These are phyloP conservation scores for Neonectria sp. DNA, from an alignment of 2,329 filamentous ascomycete species.

Conservation along the genomic window DNA sequence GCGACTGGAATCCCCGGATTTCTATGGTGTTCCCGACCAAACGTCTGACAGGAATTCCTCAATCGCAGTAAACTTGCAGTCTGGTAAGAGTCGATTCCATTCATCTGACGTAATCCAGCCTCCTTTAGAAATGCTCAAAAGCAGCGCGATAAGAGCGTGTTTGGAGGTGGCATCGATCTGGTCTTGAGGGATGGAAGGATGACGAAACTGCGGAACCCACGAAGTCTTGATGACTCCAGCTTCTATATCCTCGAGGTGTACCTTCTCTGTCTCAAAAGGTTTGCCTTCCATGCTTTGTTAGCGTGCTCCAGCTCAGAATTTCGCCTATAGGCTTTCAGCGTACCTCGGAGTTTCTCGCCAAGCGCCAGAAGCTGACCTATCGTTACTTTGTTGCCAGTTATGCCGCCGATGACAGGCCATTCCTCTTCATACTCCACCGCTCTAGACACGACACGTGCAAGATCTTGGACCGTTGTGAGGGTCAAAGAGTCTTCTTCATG, in stretches of 20 bases:
- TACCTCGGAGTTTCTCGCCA: too few relatives aligned
- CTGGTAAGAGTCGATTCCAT: slow-evolving; percentile 59
- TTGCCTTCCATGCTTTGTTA: too few relatives aligned
- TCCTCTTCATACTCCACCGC: too few relatives aligned
- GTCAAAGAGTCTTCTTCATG: too few relatives aligned
- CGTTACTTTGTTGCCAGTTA: too few relatives aligned
- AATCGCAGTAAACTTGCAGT: slow-evolving; percentile 55
- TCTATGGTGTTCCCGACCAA: slow-evolving; percentile 8
- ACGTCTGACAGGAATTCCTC: slow-evolving; percentile 58
- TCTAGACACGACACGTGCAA: too few relatives aligned
- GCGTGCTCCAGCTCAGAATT: too few relatives aligned
- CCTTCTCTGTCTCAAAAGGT: slow-evolving; percentile 31
- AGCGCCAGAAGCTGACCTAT: too few relatives aligned
- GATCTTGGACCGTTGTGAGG: too few relatives aligned
- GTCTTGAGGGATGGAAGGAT: slow-evolving; percentile 33
- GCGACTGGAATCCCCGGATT: too few relatives aligned
- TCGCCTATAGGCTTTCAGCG: too few relatives aligned
- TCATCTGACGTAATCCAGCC: slow-evolving; percentile 56
- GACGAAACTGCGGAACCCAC: slow-evolving; percentile 25
- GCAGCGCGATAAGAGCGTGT: neutral
- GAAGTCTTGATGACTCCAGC: slow-evolving; percentile 43
- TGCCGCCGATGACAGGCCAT: too few relatives aligned
- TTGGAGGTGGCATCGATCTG: slow-evolving; percentile 26
- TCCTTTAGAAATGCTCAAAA: neutral
- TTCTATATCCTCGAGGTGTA: slow-evolving; percentile 34